phyloP scores from a whole-genome alignment of 306 rosid genomes.

The Pyrus bretschneideri region DNA sequence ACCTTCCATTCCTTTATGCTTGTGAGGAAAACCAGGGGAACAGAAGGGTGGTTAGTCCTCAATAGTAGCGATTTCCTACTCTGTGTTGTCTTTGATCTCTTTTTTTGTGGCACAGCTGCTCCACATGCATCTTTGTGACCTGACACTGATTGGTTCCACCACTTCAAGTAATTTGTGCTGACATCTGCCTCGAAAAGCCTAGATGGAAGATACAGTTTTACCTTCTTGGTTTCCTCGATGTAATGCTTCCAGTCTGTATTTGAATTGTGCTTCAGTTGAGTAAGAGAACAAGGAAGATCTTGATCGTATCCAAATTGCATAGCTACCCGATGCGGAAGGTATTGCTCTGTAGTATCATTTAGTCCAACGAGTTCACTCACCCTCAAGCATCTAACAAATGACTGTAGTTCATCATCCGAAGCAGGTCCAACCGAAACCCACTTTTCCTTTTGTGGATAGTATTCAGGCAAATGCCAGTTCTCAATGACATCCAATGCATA shows the following conservation, averaged over 20 bases:
- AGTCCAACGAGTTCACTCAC: conserved; percentile 40
- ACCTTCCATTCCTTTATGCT: neutral
- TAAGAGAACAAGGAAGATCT: conserved; percentile 31
- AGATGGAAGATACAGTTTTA: conserved; percentile 30
- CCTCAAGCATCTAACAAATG: conserved; percentile 33
- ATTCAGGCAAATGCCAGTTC: conserved; percentile 9
- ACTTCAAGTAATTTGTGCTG: conserved; percentile 1
- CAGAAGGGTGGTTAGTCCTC: neutral
- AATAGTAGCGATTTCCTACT: neutral
- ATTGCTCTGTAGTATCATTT: conserved; percentile 18
- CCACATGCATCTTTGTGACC: neutral
- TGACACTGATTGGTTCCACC: conserved; percentile 9
- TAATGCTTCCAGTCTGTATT: conserved; percentile 31
- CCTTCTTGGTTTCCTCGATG: conserved; percentile 2
- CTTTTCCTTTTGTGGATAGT: conserved; percentile 27
- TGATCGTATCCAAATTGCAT: conserved; percentile 62
- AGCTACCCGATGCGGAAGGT: conserved; percentile 49
- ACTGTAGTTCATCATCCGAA: conserved; percentile 15
- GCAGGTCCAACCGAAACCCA: conserved; percentile 8
- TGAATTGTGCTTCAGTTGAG: neutral
- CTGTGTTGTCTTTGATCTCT: neutral
- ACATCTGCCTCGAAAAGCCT: conserved; percentile 23
- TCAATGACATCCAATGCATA: conserved; percentile 16
- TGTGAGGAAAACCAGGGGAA: neutral
- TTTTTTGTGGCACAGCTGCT: neutral